These are phyloP conservation scores for Antrodiella citrinella DNA, from an alignment of 768 basidiomycete species.

Conservation along the genomic window DNA sequence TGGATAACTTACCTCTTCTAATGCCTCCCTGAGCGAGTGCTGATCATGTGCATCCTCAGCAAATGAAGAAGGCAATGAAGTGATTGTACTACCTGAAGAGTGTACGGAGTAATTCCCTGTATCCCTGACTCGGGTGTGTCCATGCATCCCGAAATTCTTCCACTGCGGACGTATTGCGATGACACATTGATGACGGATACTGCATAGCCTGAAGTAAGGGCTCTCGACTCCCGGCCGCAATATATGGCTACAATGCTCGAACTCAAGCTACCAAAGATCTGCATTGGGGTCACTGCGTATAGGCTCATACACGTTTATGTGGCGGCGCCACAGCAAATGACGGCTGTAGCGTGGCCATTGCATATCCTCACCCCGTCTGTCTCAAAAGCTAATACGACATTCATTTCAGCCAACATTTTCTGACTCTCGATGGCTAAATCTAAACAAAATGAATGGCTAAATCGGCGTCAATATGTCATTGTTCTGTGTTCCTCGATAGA, in stretches of 20 bases:
- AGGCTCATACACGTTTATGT: not conserved
- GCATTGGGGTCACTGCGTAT: not conserved
- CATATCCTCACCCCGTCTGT: not conserved
- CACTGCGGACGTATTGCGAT: not conserved
- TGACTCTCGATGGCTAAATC: not conserved
- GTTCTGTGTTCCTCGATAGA: not conserved
- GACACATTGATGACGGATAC: not conserved
- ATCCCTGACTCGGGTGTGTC: not conserved
- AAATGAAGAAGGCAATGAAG: slow-evolving; percentile 79
- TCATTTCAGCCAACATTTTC: not conserved
- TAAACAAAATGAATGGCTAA: not conserved
- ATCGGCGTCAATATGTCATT: not conserved
- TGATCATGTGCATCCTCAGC: slow-evolving; percentile 29
- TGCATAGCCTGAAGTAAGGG: not conserved
- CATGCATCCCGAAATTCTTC: not conserved
- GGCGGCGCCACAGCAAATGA: not conserved
- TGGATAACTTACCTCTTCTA: slow-evolving; percentile 7
- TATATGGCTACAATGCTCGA: not conserved
- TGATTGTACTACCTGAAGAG: slow-evolving; percentile 17
- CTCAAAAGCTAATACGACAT: not conserved
- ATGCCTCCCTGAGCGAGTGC: not conserved
- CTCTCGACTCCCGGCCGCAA: not conserved
- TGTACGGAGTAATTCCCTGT: not conserved
- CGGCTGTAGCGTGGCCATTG: not conserved
- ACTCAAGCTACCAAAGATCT: not conserved